phyloP scores from a whole-genome alignment of 2,329 filamentous ascomycete genomes.

The Fusarium sp. region DNA sequence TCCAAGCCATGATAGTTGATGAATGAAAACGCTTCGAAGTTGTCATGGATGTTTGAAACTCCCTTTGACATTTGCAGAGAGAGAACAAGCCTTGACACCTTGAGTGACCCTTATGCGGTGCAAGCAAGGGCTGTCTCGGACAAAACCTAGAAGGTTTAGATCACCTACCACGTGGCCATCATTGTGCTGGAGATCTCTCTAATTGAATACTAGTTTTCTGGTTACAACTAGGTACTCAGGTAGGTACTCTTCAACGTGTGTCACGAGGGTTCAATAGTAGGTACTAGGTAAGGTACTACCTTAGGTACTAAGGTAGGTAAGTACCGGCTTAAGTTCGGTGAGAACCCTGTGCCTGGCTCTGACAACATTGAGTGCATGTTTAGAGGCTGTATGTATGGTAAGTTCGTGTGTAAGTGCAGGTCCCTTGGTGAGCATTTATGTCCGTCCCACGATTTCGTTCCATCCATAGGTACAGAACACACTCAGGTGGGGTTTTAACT shows the following conservation, averaged over 20 bases:
- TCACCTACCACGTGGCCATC: slow-evolving; percentile 5
- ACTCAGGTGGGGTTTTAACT: background rate
- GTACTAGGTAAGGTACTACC: background rate
- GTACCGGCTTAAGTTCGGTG: background rate
- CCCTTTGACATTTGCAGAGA: background rate
- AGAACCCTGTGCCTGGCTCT: background rate
- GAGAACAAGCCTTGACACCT: background rate
- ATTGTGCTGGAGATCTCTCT: background rate
- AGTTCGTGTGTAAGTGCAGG: too few relatives aligned
- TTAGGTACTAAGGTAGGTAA: too few relatives aligned
- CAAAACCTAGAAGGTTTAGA: background rate
- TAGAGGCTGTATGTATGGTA: too few relatives aligned
- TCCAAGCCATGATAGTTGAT: background rate
- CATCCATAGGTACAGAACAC: background rate
- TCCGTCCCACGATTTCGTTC: background rate
- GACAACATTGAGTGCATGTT: background rate
- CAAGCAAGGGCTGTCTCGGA: slow-evolving; percentile 16
- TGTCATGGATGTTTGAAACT: background rate
- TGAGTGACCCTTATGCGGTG: background rate
- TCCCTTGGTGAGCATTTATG: background rate
- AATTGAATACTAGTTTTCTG: background rate
- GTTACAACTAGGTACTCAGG: too few relatives aligned
- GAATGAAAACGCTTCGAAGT: background rate
- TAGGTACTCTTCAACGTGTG: background rate
- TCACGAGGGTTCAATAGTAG: background rate